phyloP scores from a whole-genome alignment of 495 filamentous ascomycete species.

The Hyaloscypha variabilis region DNA sequence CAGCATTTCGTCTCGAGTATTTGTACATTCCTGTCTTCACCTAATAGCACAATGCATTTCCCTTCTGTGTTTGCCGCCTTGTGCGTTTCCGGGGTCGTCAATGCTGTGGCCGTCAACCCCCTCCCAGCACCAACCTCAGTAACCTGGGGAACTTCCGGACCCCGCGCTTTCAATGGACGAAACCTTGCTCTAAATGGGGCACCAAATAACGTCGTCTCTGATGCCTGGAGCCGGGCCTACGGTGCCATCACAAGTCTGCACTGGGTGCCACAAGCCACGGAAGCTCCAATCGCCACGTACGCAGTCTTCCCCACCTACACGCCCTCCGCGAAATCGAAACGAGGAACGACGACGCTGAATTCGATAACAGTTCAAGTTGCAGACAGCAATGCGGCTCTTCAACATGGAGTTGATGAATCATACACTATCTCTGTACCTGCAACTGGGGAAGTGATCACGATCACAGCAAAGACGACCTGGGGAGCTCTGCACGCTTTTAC shows the following conservation, averaged over 20 bases:
- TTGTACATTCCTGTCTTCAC: not conserved
- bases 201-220: slow-evolving; percentile 34
- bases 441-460: slow-evolving; percentile 39
- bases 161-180: slow-evolving; percentile 37
- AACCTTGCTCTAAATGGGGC: slow-evolving; percentile 34
- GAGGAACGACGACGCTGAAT: slow-evolving; percentile 35
- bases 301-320: slow-evolving; percentile 48
- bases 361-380: slow-evolving; percentile 43
- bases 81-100: not conserved
- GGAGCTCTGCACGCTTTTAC: slow-evolving; percentile 63
- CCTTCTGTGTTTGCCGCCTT: not conserved
- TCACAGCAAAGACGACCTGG: slow-evolving; percentile 52
- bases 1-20: not conserved
- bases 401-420: slow-evolving; percentile 59
- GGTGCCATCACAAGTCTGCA: slow-evolving; percentile 44
- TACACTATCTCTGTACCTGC: slow-evolving; percentile 53
- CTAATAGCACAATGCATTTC: not conserved
- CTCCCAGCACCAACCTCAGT: slow-evolving; percentile 57
- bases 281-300: slow-evolving; percentile 50
- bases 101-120: slow-evolving; percentile 51
- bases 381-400: slow-evolving; percentile 45
- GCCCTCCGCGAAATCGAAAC: slow-evolving; percentile 26
- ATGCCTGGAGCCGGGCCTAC: slow-evolving; percentile 53
- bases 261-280: slow-evolving; percentile 55
- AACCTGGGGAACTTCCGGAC: slow-evolving; percentile 54